Evolutionary conservation across 2,329 filamentous ascomycete species (phyloP), one percentile per base, ranked within the genome.

Genomic region (Talaromyces atroroseus): DNA sequence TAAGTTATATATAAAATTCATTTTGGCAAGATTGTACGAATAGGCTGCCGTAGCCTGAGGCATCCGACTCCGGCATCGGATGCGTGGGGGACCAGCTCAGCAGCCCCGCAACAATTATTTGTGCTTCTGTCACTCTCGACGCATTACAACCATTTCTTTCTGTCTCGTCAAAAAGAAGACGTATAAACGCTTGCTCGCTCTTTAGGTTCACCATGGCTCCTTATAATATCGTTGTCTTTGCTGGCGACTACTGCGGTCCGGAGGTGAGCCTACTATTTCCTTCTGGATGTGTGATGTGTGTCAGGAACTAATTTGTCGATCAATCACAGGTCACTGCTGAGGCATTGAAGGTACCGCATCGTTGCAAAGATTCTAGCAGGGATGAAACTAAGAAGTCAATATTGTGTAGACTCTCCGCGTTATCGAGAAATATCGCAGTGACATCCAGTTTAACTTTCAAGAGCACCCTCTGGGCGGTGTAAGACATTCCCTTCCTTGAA

Each of bases 381-480:
- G 44, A 24, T n/a, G 20, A 46, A 23, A 16, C n/a, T 24, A 26
- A 46, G 2, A 45, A 16, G 7, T 38, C 49, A 23, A 14, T 26
- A 67, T 34, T 34, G n/a, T 49, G n/a, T n/a, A 95, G 89, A 78
- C 94, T 63, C 82, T 97, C 69, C 88, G 87, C 70, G 81, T 87
- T 4, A 78, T 97, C 58, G 88, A 95, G 77, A 82, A 86, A 65
- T 76, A 79, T 64, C 86, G 84, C 69, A 81, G 86, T 56, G 82
- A 85, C 63, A 81, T 88, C 71, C 87, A 87, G 67, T 96, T 97
- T 78, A 90, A 94, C 71, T 87, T 96, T 66, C 83, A 96, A 70
- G 85, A 96, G 56, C 90, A 96, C 71, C 81, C 95, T 57, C 83
- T 99, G 58, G 92, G 94, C 67, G 92, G 94, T 68, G 92, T 95